Base-by-base conservation (phyloP, 331 rosid genomes). In the Phaseolus coccineus region DNA sequence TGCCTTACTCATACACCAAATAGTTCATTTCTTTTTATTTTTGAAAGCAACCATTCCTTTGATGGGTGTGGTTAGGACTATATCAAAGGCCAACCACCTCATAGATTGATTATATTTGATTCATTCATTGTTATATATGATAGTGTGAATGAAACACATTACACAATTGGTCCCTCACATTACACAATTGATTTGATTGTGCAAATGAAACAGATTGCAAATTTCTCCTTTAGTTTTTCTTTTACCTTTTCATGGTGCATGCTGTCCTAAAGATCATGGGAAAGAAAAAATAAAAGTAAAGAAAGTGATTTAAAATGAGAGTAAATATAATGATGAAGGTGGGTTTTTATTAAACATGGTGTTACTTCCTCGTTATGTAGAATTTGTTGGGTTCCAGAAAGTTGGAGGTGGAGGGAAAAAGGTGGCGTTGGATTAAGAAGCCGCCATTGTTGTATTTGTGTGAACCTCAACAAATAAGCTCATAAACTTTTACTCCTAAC, bases 11-110 rank as follows among this genome's bases (percentile, higher is more conserved):
- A 74, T 37, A 80, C 70, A 63, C 4, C 69, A 79, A 72, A 57
- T 78, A 69, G 66, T 79, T 85, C 3, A 79, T 86, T 88, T 85
- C 70, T 87, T 83, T 74, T 31, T 2, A 33, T 37, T 78, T 39
- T 73, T 65, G 33, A 33, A 61, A 75, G 76, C 69, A 73, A 10
- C 58, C 84, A 68, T 52, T 65, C 78, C 70, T 78, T 64, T 65
- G 42, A 80, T 48, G 42, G 83, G 73, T 44, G 69, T 44, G 69
- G 44, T 63, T 71, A 4, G 52, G 33, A 67, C 67, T 73, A 14
- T 24, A 39, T 77, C 53, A 73, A 35, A 59, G 33, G 75, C 37
- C 69, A 33, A 63, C 69, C 25, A 31, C 46, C 10, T 48, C 5
- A 11, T 0, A 46, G 51, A 46, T 46, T 46, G 51, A 46, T 46